Evolutionary conservation across 192 early-diverging fungal species (phyloP).

Genomic region (Spizellomyces punctatus): DNA sequence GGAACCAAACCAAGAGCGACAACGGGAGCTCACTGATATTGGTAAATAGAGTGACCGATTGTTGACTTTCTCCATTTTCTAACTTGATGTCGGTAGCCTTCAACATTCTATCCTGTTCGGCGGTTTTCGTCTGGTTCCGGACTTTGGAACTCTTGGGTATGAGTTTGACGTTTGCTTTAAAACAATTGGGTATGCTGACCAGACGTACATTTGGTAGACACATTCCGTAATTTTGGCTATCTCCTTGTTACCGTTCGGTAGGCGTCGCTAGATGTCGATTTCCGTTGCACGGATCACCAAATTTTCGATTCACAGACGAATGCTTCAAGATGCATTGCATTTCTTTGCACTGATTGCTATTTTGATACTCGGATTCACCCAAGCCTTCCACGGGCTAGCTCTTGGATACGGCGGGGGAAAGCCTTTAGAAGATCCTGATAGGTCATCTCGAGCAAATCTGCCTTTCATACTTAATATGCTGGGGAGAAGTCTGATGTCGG

Average conservation of each 20-base stretch:
- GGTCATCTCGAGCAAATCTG: not conserved
- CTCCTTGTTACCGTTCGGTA: conserved; percentile 23
- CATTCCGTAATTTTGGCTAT: conserved; percentile 28
- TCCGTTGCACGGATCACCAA: not conserved
- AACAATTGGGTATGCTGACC: not conserved
- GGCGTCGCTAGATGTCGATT: not conserved
- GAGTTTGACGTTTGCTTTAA: not conserved
- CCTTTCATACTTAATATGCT: conserved; percentile 23
- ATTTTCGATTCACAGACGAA: not conserved
- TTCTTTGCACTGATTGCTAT: conserved; percentile 30
- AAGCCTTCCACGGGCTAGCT: conserved; percentile 16
- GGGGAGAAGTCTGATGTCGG: conserved; percentile 5
- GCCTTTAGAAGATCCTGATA: too few relatives aligned
- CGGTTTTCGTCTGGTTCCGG: conserved; percentile 29
- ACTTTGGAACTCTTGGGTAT: conserved; percentile 28
- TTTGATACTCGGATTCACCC: conserved; percentile 24
- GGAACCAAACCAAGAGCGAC: not conserved
- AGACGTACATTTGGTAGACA: not conserved
- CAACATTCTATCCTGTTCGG: conserved; percentile 21
- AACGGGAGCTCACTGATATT: not conserved
- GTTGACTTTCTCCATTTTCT: not conserved
- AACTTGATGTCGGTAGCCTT: not conserved
- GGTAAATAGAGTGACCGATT: not conserved
- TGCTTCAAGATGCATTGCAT: conserved; percentile 14
- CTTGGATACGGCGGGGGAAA: not conserved